Base-by-base conservation (phyloP, 2,329 filamentous ascomycete genomes). In the Cytospora paraplurivora region DNA sequence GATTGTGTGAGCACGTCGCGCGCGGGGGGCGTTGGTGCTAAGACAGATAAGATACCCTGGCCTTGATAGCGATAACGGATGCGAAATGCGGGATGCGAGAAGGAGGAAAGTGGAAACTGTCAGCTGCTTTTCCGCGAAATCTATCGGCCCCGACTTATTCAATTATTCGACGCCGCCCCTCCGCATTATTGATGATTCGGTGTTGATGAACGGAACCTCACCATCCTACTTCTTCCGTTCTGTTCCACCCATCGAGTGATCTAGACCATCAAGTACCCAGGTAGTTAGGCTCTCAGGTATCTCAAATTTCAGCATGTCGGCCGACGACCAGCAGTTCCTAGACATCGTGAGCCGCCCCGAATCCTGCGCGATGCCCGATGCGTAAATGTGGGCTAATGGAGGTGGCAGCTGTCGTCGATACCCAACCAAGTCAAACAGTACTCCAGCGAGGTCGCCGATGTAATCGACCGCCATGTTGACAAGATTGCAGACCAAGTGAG, bases 401-500 rank as follows among this genome's bases (percentile, higher is more conserved):
- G 15, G 21, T 37, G 21, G 17, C 68, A 86, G 83, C 76, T 86
- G 68, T 80, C 81, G 67, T 81, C 77, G 68, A 75, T 85, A 62
- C 79, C 81, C 66, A 77, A 85, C 76, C 87, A 93, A 71, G 81
- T 94, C 73, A 85, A 85, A 66, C 82, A 81, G 67, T 93, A 92
- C 75, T 88, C 89, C 17, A 81, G 83, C 69, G 84, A 91, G 59
- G 83, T 94, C 66, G 92, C 92, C 73, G 89, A 92, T 68, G 89
- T 88, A 69, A 86, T 96, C 74, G 92, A 97, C 76, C 82, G 84
- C 64, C 87, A 93, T 72, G 88, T 97, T 75, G 92, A 97, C 71
- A 82, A 84, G 65, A 87, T 92, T 52, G 91, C 93, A 60, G 80
- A 82, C 41, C 81, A 84, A 44, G 81, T 97, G 54, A 87, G 91